A percentile compares a stretch with the other conserved stretches of the same genome.
Evolutionary conservation across 805 yeast genomes (phyloP).

Genomic region (Debaryomyces tyrocola): DNA sequence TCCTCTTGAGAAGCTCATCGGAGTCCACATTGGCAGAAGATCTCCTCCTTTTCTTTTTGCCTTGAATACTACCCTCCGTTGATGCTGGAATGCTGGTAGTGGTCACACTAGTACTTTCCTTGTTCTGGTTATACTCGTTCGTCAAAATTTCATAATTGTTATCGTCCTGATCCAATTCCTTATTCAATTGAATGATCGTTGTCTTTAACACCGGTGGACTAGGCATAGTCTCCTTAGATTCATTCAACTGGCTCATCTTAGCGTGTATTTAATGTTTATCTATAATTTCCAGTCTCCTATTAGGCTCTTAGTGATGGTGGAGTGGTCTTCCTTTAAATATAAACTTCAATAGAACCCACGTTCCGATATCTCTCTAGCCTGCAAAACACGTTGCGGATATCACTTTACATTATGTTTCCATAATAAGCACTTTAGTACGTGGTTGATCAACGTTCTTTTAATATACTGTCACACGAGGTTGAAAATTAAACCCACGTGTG

Average conservation of each 20-base stretch:
- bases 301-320: no score
- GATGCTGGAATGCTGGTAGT: conserved; percentile 5
- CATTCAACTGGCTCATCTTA: neutral
- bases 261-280: no score
- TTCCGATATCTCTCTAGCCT: no score
- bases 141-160: conserved; percentile 44
- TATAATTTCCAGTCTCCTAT: no score
- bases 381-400: no score
- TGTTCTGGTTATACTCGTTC: conserved; percentile 28
- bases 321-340: no score
- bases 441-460: neutral
- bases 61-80: neutral
- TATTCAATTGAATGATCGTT: conserved; percentile 44
- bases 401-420: no score
- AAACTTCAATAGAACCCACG: no score
- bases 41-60: conserved; percentile 40
- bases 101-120: neutral
- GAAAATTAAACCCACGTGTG: neutral
- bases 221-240: conserved; percentile 20
- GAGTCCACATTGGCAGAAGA: conserved; percentile 37
- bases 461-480: neutral
- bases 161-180: conserved; percentile 42
- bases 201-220: conserved; percentile 44
- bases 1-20: conserved; percentile 42
- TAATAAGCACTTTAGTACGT: neutral